Base-by-base conservation (phyloP, 1,139 yeast species). In the Yamadazyma pseudoaaseri region DNA sequence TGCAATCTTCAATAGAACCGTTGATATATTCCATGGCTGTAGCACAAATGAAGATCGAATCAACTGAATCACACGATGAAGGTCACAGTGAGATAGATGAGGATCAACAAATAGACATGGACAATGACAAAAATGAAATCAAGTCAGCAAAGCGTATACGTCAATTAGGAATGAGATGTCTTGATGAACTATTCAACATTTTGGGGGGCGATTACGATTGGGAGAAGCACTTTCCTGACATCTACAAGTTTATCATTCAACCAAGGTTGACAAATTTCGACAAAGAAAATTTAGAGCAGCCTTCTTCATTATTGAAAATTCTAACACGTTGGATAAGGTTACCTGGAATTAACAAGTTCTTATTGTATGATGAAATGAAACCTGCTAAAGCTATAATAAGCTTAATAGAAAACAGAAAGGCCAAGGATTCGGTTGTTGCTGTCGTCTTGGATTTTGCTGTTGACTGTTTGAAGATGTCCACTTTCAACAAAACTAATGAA, bases 231-330 rank as follows among this genome's bases (percentile, higher is more conserved):
- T 70, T 77, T 31, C 65, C 67, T 4, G 48, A 62, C 2, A 71
- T 92, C 8, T 82, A 75, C 49, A 53, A 61, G 3, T 52, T 64
- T 27, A 64, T 89, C 23, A 63, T 92, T n/a, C 49, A 53, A 15
- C 90, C 95, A 9, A 76, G 94, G 49, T 65, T 92, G 48, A 62
- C 47, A 1, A 66, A 72, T 16, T 89, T 90, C 55, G 82, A 84
- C 3, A 70, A 63, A 26, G 96, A 86, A 48, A 90, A 90, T 52
- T 65, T 85, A 29, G 95, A 87, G 50, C 89, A 82, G 49, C 82
- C 90, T 1, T 87, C 97, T 0, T 76, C 95, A 0, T 57, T 90
- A 31, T 65, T 90, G 75, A 75, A 68, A 37, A 56, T 87, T n/a
- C 74, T 90, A 47, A 60, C 76, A 4, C 65, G 75, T 11, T 76